phyloP scores from a whole-genome alignment of 768 basidiomycete species.

The Pleurotus tuoliensis region DNA sequence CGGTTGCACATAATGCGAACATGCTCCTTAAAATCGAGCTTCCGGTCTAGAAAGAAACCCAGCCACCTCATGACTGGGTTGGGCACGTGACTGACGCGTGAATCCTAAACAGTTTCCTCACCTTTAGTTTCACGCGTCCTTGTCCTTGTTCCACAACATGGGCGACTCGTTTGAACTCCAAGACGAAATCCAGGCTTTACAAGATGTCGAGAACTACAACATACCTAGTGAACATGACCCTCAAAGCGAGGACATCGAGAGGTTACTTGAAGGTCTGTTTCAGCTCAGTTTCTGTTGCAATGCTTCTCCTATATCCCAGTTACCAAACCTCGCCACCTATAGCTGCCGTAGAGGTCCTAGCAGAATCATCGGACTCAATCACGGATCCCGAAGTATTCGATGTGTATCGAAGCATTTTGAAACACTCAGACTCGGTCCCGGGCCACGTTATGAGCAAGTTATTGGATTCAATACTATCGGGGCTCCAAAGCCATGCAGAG shows the following conservation, averaged over 20 bases:
- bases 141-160: constrained; percentile 23
- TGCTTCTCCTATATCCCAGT: background rate
- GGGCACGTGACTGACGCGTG: too few relatives aligned
- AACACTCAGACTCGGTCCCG: constrained; percentile 60
- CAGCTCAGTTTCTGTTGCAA: background rate
- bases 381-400: constrained; percentile 70
- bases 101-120: too few relatives aligned
- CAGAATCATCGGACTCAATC: constrained; percentile 72
- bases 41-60: too few relatives aligned
- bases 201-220: constrained; percentile 57
- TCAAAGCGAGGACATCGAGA: constrained; percentile 46
- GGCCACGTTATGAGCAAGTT: constrained; percentile 76
- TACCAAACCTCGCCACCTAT: background rate
- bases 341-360: constrained; percentile 82
- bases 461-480: constrained; percentile 82
- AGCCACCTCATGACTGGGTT: too few relatives aligned
- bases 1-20: too few relatives aligned
- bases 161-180: constrained; percentile 63
- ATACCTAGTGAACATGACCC: constrained; percentile 69
- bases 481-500: constrained; percentile 70
- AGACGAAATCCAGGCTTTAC: constrained; percentile 67
- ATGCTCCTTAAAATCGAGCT: too few relatives aligned
- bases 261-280: constrained; percentile 55
- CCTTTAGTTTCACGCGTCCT: too few relatives aligned
- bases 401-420: constrained; percentile 77